Base-by-base conservation (phyloP, 495 filamentous ascomycete species). In the Aspergillus olivimuriae region DNA sequence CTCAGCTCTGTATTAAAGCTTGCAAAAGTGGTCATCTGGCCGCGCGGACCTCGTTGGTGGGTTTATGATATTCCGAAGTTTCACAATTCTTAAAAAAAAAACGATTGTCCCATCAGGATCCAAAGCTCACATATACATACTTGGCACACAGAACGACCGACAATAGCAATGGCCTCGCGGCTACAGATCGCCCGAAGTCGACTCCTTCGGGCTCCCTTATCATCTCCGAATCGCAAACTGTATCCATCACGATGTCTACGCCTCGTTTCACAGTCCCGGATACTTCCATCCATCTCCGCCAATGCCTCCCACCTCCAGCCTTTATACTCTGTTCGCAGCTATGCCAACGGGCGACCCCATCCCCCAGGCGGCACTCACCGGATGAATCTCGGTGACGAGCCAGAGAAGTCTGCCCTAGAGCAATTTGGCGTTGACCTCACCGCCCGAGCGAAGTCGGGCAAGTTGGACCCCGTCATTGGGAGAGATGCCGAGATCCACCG, bases 401-500 rank as follows among this genome's bases (percentile, higher is more conserved):
- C 78, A 11, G 82, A 95, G 61, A 89, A 95, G 59, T 65, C 87
- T 4, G 88, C 92, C 1, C 62, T 97, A 22, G 91, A 96, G 61
- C 75, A 94, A 61, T 98, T 81, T 59, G 92, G 92, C 41, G 72
- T 94, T 42, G 91, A 98, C 60, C 72, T 98, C 40, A 97, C 92
- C 7, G 87, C 80, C 5, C 80, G 76, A 53, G 92, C 92, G 20
- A 87, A 75, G 56, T 84, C 81, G 19, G 92, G 92, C 34, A 96
- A 95, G 61, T 74, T 98, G 4, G 92, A 98, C 54, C 92, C 92
- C 1, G 89, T 97, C 4, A 96, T 98, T 62, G 92, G 92, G 16
- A 76, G 92, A 58, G 89, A 95, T 51, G 73, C 78, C 6, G 89
- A 95, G 64, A 94, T 96, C 36, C 86, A 95, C 58, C 74, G 94